phyloP scores from a whole-genome alignment of 108 stramenopile species.

The Parietichytrium sp. region DNA sequence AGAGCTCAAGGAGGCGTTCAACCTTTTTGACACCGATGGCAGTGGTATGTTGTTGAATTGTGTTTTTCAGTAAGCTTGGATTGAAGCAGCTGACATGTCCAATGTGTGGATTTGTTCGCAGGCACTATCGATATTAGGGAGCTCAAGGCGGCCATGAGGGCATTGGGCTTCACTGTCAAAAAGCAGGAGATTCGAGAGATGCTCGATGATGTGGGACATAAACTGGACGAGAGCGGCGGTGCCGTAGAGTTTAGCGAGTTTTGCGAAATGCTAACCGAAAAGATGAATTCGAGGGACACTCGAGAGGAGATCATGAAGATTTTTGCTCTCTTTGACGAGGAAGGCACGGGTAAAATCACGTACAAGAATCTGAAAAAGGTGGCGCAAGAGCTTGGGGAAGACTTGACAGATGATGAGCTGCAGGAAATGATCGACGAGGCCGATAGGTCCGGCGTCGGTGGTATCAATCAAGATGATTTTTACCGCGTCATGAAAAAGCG shows the following conservation, averaged over 20 bases:
- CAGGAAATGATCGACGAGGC: constrained; percentile 84
- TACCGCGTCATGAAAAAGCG: constrained; percentile 81
- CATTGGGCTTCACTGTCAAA: constrained; percentile 79
- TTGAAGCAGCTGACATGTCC: too few species aligned
- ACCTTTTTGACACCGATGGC: constrained; percentile 51
- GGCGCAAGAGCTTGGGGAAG: constrained; percentile 80
- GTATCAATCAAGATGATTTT: constrained; percentile 77
- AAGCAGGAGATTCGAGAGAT: constrained; percentile 83
- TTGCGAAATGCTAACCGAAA: constrained; percentile 67
- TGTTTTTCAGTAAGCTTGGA: too few species aligned
- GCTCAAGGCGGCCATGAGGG: constrained; percentile 83
- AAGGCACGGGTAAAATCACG: constrained; percentile 78
- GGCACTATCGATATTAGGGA: constrained; percentile 80
- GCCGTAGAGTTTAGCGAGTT: constrained; percentile 82
- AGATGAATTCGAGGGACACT: constrained; percentile 69
- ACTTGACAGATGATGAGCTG: constrained; percentile 81
- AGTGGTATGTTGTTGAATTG: constrained; percentile 17
- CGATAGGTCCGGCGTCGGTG: constrained; percentile 65
- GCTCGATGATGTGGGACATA: constrained; percentile 67
- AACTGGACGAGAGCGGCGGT: constrained; percentile 51
- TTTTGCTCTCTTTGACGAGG: constrained; percentile 81
- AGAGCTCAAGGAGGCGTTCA: constrained; percentile 51
- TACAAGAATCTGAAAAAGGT: constrained; percentile 82
- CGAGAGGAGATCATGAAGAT: constrained; percentile 79
- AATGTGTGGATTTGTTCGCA: too few species aligned